Percentiles rank a stretch among this genome's conserved stretches.
Conservation (phyloP, 306 rosid species). For the Cucurbita pepo region DNA sequence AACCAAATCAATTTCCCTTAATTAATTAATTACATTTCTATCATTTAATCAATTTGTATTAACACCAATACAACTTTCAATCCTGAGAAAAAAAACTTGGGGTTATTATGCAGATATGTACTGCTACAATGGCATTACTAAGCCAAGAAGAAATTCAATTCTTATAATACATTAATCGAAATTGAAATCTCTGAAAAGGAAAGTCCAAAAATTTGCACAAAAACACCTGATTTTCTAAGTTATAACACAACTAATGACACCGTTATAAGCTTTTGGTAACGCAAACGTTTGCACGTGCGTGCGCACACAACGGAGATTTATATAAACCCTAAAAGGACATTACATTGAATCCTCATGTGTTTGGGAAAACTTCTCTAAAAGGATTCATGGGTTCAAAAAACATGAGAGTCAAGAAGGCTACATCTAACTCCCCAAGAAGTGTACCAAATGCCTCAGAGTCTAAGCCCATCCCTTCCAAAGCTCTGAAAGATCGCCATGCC, state of each 20-base stretch:
- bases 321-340: slow-evolving; percentile 3
- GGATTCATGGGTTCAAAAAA: not conserved
- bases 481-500: slow-evolving; percentile 8
- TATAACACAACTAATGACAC: not conserved
- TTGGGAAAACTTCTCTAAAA: not conserved
- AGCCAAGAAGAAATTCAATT: not conserved
- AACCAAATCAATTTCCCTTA: not conserved
- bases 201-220: not conserved
- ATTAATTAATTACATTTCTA: not conserved
- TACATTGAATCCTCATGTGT: not conserved
- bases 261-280: not conserved
- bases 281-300: not conserved
- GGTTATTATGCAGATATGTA: not conserved
- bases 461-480: not conserved
- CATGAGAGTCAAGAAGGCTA: not conserved
- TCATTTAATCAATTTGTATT: not conserved
- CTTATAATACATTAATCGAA: not conserved
- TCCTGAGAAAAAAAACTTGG: not conserved
- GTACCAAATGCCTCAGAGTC: not conserved
- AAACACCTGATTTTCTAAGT: not conserved
- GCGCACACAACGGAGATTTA: not conserved
- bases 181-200: not conserved
- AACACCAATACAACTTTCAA: not conserved
- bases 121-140: not conserved
- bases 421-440: not conserved